phyloP scores from a whole-genome alignment of 2,329 filamentous ascomycete species.

The Phoma sp. region DNA sequence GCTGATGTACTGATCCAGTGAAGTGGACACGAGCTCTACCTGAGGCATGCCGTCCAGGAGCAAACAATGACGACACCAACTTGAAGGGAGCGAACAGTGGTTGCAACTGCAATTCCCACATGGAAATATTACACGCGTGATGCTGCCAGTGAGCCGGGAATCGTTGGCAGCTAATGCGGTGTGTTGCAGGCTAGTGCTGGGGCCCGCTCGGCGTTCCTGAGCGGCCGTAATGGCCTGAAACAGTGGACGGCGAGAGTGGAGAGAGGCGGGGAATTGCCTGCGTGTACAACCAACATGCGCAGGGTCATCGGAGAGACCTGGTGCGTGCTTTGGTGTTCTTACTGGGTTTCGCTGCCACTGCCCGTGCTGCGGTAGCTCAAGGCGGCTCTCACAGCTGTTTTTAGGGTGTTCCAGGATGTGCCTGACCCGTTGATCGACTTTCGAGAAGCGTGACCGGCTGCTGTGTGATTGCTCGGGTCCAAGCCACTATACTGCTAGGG shows the following conservation, averaged over 20 bases:
- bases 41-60: conserved; percentile 16
- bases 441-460: conserved; percentile 8
- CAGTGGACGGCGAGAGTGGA: conserved; percentile 30
- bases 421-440: conserved; percentile 4
- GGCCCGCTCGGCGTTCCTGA: conserved; percentile 24
- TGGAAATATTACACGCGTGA: not conserved
- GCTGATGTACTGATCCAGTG: conserved; percentile 17
- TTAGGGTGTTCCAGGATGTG: conserved; percentile 6
- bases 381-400: conserved; percentile 6
- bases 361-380: conserved; percentile 4
- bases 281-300: conserved; percentile 25
- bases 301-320: conserved; percentile 22
- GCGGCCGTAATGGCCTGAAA: conserved; percentile 33
- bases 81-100: not conserved
- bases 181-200: conserved; percentile 30
- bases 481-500: conserved; percentile 23
- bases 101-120: not conserved
- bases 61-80: conserved; percentile 16
- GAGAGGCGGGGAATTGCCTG: conserved; percentile 23
- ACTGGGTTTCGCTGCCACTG: conserved; percentile 6
- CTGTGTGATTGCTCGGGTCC: conserved; percentile 21
- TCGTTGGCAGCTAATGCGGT: conserved; percentile 22
- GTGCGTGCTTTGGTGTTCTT: conserved; percentile 11
- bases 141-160: not conserved
- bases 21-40: conserved; percentile 17